Base-by-base conservation (phyloP, 495 filamentous ascomycete genomes). In the Penicillium simplicissimum region DNA sequence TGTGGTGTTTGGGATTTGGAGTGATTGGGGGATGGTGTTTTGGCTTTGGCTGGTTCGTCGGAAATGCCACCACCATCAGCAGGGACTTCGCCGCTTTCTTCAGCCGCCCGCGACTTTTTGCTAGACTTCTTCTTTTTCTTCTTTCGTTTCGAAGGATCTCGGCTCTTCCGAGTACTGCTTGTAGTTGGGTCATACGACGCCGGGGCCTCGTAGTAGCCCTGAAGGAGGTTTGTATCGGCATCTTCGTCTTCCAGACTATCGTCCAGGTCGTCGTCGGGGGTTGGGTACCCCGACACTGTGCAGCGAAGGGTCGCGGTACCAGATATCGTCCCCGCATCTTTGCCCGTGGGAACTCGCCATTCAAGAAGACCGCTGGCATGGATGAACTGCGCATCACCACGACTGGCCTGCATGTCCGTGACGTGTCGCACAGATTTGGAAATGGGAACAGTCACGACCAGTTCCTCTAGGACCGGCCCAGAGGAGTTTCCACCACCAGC, bases 381-480 rank as follows among this genome's bases (percentile, higher is more conserved):
- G 23, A 83, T 85, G 73, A 90, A 97, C 42, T 84, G 84, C 2
- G 92, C 91, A 57, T 99, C 95, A 23, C 95, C 95, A 65, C 86
- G 87, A 69, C 86, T 92, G 35, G 92, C 86, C 58, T 91, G 79
- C 60, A 97, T 85, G 67, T 96, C 92, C 23, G 85, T 84, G n/a
- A 98, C 81, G 69, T 93, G 97, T 56, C 92, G 87, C 48, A 97
- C 92, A 19, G 80, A 82, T 10, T 84, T 78, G 21, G 95, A 91
- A 34, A 98, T 81, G 3, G 95, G 95, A 8, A 98, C 81, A 10
- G 85, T 89, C 37, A 97, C 88, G 1, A 85, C 79, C 9, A 98
- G 79, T 59, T 96, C 91, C 68, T 96, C 92, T 6, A 98, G 75
- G 0, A 79, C 74, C 1, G 93, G 92, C 15, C 66, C 64, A 8